phyloP scores from a whole-genome alignment of 1,284 basidiomycete genomes.

The Cystobasidiaceae sp. region DNA sequence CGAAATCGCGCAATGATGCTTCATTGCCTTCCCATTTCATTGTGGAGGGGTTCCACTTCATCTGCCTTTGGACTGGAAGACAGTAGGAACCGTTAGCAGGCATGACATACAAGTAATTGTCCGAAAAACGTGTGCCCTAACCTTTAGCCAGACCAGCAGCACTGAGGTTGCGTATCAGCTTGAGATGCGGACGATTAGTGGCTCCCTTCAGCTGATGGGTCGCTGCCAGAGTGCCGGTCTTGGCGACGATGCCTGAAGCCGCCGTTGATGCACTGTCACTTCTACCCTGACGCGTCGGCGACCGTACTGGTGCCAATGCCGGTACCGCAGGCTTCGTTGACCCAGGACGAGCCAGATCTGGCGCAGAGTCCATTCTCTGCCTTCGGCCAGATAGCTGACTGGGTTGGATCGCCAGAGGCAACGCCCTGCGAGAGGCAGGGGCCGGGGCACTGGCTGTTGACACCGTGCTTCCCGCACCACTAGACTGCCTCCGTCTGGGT shows the following conservation, averaged over 20 bases:
- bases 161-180: slow-evolving; percentile 78
- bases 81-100: slow-evolving; percentile 31
- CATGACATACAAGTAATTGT: neutral
- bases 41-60: slow-evolving; percentile 88
- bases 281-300: neutral
- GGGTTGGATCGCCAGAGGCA: neutral
- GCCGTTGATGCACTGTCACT: neutral
- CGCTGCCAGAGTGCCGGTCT: slow-evolving; percentile 49
- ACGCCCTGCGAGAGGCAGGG: no score
- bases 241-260: slow-evolving; percentile 14
- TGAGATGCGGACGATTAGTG: slow-evolving; percentile 59
- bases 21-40: slow-evolving; percentile 97
- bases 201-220: slow-evolving; percentile 31
- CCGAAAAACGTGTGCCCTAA: slow-evolving; percentile 47
- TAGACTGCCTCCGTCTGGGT: slow-evolving; percentile 48
- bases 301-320: neutral
- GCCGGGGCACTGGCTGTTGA: neutral
- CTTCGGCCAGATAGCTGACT: neutral
- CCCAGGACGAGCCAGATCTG: neutral
- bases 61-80: slow-evolving; percentile 73
- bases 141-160: slow-evolving; percentile 67
- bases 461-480: neutral
- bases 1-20: slow-evolving; percentile 79
- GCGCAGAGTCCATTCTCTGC: neutral
- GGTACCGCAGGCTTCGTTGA: neutral